Base-by-base conservation (phyloP, 164 flowering plant genomes). In the Vitis rotundifolia region DNA sequence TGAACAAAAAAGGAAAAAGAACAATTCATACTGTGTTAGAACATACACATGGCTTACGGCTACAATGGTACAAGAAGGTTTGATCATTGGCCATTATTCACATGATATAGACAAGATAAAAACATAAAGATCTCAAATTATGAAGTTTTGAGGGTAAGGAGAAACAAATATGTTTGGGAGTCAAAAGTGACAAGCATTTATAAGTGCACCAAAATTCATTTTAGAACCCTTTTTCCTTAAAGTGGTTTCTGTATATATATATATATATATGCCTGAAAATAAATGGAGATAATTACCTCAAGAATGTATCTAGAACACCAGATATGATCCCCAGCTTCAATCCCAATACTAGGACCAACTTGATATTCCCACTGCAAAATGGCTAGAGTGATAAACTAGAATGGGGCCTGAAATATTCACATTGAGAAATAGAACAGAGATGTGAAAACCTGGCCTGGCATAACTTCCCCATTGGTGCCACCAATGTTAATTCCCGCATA, bases 281-380 rank as follows among this genome's bases (percentile, higher is more conserved):
- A 49, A 18, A 47, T 31, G 12, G 22, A 58, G 49, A 62, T 14
- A 31, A 69, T 76, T 83, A 91, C 98, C 99, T 96, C 98, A 69
- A 93, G 98, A 70, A 96, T 73, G 83, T 96, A 93, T 79, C 98
- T 87, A 22, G 97, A 86, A 75, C 83, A 76, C 99, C 99, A 96
- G 44, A 93, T 79, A 66, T 96, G 91, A 76, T 96, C 99, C 44
- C 90, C 98, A 62, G 97, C 99, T 55, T 91, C 98, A 77, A 96
- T 96, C 19, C 99, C 98, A 51, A 96, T 98, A 73, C 97, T 92
- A 5, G 98, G 98, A 77, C 99, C 99, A 2, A 95, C 99, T 89
- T 95, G 99, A 80, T 83, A 95, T 73, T 95, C 99, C 99, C 98
- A 96, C 99, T 93, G 81, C 73, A 82, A 67, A 49, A 59, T 5